phyloP scores from a whole-genome alignment of 805 yeast genomes.

The Cyberlindnera sargentensis region DNA sequence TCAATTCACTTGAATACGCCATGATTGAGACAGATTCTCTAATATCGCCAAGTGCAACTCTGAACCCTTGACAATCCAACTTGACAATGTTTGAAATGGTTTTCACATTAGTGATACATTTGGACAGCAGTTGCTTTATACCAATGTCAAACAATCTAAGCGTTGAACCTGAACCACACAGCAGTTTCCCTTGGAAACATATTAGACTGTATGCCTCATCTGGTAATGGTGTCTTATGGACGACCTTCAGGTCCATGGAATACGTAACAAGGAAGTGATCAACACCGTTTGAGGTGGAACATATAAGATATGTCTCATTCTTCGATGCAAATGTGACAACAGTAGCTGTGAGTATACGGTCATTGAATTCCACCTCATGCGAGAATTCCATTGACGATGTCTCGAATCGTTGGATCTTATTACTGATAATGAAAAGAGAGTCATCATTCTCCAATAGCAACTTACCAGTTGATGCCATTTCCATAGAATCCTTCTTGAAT shows the following conservation, averaged over 20 bases:
- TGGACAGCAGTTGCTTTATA: slow-evolving; percentile 66
- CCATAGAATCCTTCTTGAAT: slow-evolving; percentile 31
- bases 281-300: slow-evolving; percentile 32
- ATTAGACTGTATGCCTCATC: slow-evolving; percentile 40
- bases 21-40: slow-evolving; percentile 56
- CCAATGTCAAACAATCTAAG: slow-evolving; percentile 70
- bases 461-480: slow-evolving; percentile 46
- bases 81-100: slow-evolving; percentile 44
- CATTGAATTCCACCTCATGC: slow-evolving; percentile 5
- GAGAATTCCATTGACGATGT: slow-evolving; percentile 8
- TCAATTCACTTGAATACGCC: slow-evolving; percentile 39
- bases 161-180: slow-evolving; percentile 48
- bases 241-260: slow-evolving; percentile 35
- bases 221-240: slow-evolving; percentile 57
- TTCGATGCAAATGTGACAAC: slow-evolving; percentile 21
- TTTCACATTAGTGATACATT: slow-evolving; percentile 42
- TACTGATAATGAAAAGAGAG: slow-evolving; percentile 16
- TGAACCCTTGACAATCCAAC: slow-evolving; percentile 41
- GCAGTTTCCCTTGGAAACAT: slow-evolving; percentile 50
- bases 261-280: slow-evolving; percentile 20
- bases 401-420: neutral
- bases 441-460: slow-evolving; percentile 26
- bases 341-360: slow-evolving; percentile 9
- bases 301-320: slow-evolving; percentile 31
- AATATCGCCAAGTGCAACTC: slow-evolving; percentile 68